Conservation (phyloP, 176 grass and related monocot species). For the Cenchrus purpureus region DNA sequence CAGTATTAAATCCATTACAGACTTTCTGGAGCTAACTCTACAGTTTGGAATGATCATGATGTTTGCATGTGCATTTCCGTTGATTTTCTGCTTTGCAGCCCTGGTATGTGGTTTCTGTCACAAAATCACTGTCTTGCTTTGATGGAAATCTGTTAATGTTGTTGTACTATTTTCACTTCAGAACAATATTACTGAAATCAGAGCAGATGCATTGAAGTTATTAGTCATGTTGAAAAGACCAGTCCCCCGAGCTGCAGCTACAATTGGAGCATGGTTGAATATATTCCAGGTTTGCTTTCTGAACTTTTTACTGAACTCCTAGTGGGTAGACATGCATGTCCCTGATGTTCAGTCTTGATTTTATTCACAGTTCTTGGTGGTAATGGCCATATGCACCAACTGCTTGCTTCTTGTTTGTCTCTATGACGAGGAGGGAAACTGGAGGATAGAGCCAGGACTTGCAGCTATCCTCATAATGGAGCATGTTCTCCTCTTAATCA, state of each 20-base stretch:
- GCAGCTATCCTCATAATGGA: conserved; percentile 91
- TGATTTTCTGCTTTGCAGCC: conserved; percentile 95
- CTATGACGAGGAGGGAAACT: conserved; percentile 88
- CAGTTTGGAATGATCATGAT: conserved; percentile 99
- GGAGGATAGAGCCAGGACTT: conserved; percentile 95
- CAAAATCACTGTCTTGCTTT: conserved; percentile 8
- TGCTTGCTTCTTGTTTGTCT: conserved; percentile 92
- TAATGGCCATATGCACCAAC: conserved; percentile 99
- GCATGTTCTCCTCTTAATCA: conserved; percentile 89
- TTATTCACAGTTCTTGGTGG: conserved; percentile 81
- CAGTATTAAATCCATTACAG: conserved; percentile 48
- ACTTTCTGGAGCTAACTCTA: conserved; percentile 92
- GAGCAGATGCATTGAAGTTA: conserved; percentile 91
- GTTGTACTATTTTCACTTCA: conserved; percentile 36
- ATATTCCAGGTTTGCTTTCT: conserved; percentile 89
- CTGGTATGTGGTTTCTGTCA: conserved; percentile 56
- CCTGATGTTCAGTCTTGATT: conserved; percentile 3
- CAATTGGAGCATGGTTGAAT: conserved; percentile 95
- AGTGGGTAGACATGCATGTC: not conserved
- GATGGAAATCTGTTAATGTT: not conserved
- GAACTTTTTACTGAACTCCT: conserved; percentile 27
- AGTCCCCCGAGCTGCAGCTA: conserved; percentile 82
- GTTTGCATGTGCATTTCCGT: conserved; percentile 95
- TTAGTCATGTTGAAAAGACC: conserved; percentile 89
- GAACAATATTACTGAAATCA: conserved; percentile 97